phyloP scores from a whole-genome alignment of 2,329 filamentous ascomycete species.

The Colletotrichum sp. region DNA sequence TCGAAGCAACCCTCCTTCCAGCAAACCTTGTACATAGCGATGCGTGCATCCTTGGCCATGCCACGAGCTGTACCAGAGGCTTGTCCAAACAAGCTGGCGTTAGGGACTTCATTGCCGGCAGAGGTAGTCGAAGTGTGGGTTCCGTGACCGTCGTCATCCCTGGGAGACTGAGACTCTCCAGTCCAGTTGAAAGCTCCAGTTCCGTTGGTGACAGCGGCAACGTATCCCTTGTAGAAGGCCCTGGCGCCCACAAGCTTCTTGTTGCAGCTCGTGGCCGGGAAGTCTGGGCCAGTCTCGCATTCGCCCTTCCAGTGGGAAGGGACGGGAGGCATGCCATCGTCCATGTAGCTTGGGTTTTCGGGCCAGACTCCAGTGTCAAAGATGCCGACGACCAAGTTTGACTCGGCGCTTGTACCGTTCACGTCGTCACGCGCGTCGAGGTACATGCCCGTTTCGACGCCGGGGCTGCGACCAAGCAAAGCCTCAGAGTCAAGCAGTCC shows the following conservation, averaged over 20 bases:
- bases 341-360: conserved; percentile 17
- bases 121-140: conserved; percentile 5
- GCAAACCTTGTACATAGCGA: conserved; percentile 13
- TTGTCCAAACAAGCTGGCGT: neutral
- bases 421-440: neutral
- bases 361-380: conserved; percentile 19
- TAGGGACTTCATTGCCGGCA: neutral
- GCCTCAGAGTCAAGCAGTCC: neutral
- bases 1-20: neutral
- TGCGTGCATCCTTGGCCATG: neutral
- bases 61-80: conserved; percentile 9
- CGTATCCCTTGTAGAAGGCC: conserved; percentile 1
- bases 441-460: neutral
- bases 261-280: conserved; percentile 12
- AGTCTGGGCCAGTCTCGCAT: conserved; percentile 3
- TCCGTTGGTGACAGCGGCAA: neutral
- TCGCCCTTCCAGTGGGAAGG: conserved; percentile 15
- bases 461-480: neutral
- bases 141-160: conserved; percentile 2
- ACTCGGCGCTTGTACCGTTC: neutral
- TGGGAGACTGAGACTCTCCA: neutral
- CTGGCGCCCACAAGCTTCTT: conserved; percentile 20
- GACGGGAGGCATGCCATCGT: conserved; percentile 3
- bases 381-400: conserved; percentile 12
- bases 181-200: neutral